These are phyloP conservation scores for Cerioporus squamosus DNA, from an alignment of 1,284 basidiomycete genomes.

Conservation along the genomic window DNA sequence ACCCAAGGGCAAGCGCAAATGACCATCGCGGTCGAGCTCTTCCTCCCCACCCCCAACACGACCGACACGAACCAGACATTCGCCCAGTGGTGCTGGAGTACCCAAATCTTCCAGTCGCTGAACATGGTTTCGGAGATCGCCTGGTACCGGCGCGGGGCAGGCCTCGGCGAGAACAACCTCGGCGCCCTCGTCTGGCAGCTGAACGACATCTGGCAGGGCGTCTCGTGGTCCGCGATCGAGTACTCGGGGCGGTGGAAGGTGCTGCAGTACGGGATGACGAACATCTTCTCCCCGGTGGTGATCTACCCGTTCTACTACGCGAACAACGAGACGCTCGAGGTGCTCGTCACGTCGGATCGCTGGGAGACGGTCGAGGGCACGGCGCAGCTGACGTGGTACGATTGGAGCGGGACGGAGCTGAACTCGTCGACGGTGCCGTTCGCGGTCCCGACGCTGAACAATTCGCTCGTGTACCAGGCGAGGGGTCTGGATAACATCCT, in stretches of 20 bases:
- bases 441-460: conserved; percentile 52
- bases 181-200: conserved; percentile 68
- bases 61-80: conserved; percentile 58
- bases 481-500: conserved; percentile 49
- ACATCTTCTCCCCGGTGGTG: conserved; percentile 51
- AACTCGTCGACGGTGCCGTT: conserved; percentile 45
- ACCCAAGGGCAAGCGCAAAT: conserved; percentile 59
- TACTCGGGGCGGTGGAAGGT: conserved; percentile 69
- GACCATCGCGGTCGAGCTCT: conserved; percentile 52
- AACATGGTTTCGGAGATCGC: conserved; percentile 63
- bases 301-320: conserved; percentile 61
- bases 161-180: conserved; percentile 60
- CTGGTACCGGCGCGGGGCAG: conserved; percentile 62
- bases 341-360: conserved; percentile 55
- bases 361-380: conserved; percentile 52
- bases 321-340: conserved; percentile 50
- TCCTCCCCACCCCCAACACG: conserved; percentile 58
- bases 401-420: conserved; percentile 53
- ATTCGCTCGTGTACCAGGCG: conserved; percentile 47
- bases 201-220: conserved; percentile 72
- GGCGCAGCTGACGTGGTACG: conserved; percentile 61
- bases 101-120: conserved; percentile 61
- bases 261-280: conserved; percentile 54
- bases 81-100: conserved; percentile 65
- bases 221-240: conserved; percentile 64